Evolutionary conservation across 164 flowering plant species (phyloP).

Genomic region (Cinnamomum micranthum): DNA sequence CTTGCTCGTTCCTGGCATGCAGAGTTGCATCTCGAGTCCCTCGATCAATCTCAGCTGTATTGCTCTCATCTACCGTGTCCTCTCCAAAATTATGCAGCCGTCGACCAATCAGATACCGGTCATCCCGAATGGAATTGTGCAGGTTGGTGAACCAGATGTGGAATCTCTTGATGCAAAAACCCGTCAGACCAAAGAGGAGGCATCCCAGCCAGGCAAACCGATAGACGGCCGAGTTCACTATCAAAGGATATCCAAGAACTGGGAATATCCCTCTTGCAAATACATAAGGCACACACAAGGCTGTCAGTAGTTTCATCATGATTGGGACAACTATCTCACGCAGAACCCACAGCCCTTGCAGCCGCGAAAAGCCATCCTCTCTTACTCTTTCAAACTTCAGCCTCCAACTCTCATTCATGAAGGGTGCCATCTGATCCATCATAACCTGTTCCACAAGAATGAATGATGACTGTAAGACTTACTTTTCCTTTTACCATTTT

Average conservation of each 20-base stretch:
- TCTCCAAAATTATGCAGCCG: slow-evolving; percentile 92
- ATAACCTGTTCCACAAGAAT: slow-evolving; percentile 54
- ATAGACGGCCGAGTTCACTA: slow-evolving; percentile 94
- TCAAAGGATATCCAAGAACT: slow-evolving; percentile 77
- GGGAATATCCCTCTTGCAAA: slow-evolving; percentile 91
- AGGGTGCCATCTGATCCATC: slow-evolving; percentile 91
- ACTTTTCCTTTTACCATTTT: background rate
- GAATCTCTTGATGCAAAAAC: slow-evolving; percentile 85
- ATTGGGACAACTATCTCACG: slow-evolving; percentile 88
- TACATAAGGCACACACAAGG: slow-evolving; percentile 91
- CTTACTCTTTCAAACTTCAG: slow-evolving; percentile 88
- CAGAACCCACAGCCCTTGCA: slow-evolving; percentile 86
- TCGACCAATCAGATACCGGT: slow-evolving; percentile 86
- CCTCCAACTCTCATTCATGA: slow-evolving; percentile 94
- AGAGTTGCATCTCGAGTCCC: slow-evolving; percentile 17
- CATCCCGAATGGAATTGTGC: slow-evolving; percentile 94
- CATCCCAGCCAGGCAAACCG: slow-evolving; percentile 98
- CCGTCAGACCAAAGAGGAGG: slow-evolving; percentile 53
- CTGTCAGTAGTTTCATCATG: slow-evolving; percentile 84
- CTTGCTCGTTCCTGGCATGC: slow-evolving; percentile 26
- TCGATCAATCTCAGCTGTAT: slow-evolving; percentile 19
- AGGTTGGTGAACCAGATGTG: slow-evolving; percentile 97
- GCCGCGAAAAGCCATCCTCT: slow-evolving; percentile 92
- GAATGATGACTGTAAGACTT: background rate
- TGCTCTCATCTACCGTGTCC: slow-evolving; percentile 16